Conservation (phyloP, 345 rosid species). For the Salix caprea region DNA sequence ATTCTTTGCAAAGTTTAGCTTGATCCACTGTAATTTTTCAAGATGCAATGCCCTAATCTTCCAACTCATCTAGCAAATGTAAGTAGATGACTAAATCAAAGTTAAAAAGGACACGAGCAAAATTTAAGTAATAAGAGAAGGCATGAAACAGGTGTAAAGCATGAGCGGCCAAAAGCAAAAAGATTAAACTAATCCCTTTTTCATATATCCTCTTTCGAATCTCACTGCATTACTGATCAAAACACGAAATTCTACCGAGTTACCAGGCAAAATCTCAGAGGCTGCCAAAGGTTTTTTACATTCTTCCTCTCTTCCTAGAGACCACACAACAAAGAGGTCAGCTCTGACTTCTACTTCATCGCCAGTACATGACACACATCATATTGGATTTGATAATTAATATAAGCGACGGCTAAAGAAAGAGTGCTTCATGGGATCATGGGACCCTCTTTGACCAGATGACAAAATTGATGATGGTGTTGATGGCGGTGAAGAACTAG, state of each 20-base stretch:
- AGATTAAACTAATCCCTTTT: constrained; percentile 3
- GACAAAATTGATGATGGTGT: constrained; percentile 31
- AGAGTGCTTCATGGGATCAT: constrained; percentile 25
- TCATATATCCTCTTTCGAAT: constrained; percentile 11
- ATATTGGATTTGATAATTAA: constrained; percentile 6
- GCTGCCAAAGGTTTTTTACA: constrained; percentile 1
- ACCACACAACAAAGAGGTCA: constrained; percentile 23
- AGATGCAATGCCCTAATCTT: background rate
- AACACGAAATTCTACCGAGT: constrained; percentile 20
- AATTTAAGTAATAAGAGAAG: background rate
- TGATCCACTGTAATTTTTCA: too few relatives aligned
- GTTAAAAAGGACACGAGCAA: background rate
- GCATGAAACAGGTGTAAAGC: background rate
- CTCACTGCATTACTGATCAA: constrained; percentile 13
- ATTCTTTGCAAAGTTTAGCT: background rate
- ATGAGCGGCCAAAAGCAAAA: constrained; percentile 11
- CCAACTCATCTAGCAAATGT: too few relatives aligned
- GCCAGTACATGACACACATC: background rate
- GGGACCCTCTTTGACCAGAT: constrained; percentile 9
- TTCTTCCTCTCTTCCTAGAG: background rate
- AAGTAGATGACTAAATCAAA: background rate
- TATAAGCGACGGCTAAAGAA: constrained; percentile 12
- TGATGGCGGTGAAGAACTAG: background rate
- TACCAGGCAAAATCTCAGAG: constrained; percentile 37
- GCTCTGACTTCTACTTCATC: constrained; percentile 17